Conservation (phyloP, 2,329 filamentous ascomycete species). For the Pezicula neosporulosa region DNA sequence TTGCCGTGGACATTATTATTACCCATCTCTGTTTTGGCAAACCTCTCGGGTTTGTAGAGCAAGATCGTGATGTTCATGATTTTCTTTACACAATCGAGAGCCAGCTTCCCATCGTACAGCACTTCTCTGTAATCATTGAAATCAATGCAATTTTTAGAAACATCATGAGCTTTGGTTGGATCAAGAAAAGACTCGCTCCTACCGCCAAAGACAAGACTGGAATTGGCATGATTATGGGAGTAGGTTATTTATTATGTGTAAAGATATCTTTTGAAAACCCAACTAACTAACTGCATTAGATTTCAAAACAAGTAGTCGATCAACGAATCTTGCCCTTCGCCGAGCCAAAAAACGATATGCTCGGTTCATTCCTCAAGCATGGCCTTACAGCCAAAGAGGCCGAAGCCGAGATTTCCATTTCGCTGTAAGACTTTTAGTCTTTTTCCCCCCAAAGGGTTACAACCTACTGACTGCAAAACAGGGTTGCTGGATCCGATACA, state of each 20-base stretch:
- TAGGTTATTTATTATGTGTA: too few species aligned
- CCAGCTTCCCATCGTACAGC: not conserved
- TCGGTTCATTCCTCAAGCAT: constrained; percentile 44
- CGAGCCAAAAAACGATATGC: constrained; percentile 40
- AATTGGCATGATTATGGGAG: too few species aligned
- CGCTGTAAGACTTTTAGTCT: too few species aligned
- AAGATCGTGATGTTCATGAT: not conserved
- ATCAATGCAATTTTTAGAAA: not conserved
- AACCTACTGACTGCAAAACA: constrained; percentile 11
- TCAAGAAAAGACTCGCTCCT: too few species aligned
- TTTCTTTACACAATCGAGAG: not conserved
- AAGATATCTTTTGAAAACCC: not conserved
- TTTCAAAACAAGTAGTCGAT: not conserved
- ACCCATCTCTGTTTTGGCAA: not conserved
- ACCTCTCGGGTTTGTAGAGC: not conserved
- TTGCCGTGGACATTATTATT: not conserved
- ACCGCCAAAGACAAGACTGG: too few species aligned
- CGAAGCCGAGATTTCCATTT: not conserved
- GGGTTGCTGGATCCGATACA: constrained; percentile 53
- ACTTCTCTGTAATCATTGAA: not conserved
- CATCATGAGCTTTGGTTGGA: not conserved
- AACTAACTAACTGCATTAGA: not conserved
- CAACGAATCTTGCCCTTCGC: not conserved
- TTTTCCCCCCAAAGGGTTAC: too few species aligned
- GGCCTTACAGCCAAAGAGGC: constrained; percentile 18